Conservation (phyloP, 2,329 filamentous ascomycete species). For the Phyllosticta citriasiana region DNA sequence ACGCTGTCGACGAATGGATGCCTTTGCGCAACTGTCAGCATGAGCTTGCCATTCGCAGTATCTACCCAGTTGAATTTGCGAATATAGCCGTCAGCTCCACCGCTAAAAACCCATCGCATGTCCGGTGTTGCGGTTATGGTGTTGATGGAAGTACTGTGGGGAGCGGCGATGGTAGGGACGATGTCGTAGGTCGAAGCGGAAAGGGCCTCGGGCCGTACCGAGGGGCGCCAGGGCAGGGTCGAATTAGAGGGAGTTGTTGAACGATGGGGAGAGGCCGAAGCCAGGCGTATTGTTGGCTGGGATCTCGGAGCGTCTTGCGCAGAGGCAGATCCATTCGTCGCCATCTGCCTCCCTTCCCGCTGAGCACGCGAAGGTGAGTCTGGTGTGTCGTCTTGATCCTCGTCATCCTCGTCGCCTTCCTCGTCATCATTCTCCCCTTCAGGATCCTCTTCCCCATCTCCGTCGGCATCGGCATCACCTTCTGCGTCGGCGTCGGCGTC, state of each 20-base stretch:
- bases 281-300: slow-evolving; percentile 40
- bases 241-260: slow-evolving; percentile 26
- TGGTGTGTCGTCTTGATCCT: slow-evolving; percentile 32
- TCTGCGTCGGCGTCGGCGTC: slow-evolving; percentile 29
- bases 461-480: slow-evolving; percentile 26
- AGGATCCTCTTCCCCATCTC: slow-evolving; percentile 25
- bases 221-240: slow-evolving; percentile 43
- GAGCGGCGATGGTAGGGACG: slow-evolving; percentile 90
- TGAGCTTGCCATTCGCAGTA: slow-evolving; percentile 88
- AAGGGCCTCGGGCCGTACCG: slow-evolving; percentile 66
- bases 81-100: slow-evolving; percentile 90
- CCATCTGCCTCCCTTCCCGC: slow-evolving; percentile 18
- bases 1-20: slow-evolving; percentile 98
- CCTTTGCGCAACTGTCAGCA: slow-evolving; percentile 86
- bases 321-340: neutral
- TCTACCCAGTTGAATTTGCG: slow-evolving; percentile 93
- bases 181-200: slow-evolving; percentile 82
- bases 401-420: slow-evolving; percentile 29
- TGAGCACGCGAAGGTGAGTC: slow-evolving; percentile 35
- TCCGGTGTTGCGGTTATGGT: slow-evolving; percentile 85
- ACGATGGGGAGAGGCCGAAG: slow-evolving; percentile 34
- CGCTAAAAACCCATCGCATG: slow-evolving; percentile 88
- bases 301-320: slow-evolving; percentile 17
- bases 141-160: slow-evolving; percentile 92
- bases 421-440: slow-evolving; percentile 24